Evolutionary conservation across 2,329 filamentous ascomycete genomes (phyloP).

Genomic region (Geoglossum cookeanum): DNA sequence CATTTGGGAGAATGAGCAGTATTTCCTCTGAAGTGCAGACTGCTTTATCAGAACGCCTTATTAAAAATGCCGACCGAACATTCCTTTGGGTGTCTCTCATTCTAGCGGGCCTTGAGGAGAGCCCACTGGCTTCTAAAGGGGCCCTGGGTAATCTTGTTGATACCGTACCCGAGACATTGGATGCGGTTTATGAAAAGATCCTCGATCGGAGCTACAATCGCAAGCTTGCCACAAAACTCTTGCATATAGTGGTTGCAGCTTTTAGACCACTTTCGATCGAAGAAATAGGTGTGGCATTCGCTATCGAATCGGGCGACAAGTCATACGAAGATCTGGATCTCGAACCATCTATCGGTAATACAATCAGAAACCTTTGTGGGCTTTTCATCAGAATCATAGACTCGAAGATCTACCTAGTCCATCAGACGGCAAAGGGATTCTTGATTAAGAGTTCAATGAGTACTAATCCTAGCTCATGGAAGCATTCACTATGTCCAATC

Average conservation of each 20-base stretch:
- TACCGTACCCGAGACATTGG: neutral
- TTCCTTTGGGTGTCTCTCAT: conserved; percentile 23
- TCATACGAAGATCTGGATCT: neutral
- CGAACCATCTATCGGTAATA: neutral
- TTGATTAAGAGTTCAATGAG: too few relatives aligned
- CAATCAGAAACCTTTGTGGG: too few relatives aligned
- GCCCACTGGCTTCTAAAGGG: conserved; percentile 16
- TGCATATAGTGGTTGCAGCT: conserved; percentile 20
- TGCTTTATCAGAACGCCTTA: neutral
- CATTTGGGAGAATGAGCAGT: neutral
- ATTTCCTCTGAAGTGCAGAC: neutral
- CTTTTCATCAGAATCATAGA: too few relatives aligned
- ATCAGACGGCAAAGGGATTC: too few relatives aligned
- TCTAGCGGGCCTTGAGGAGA: conserved; percentile 12
- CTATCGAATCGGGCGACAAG: conserved; percentile 1
- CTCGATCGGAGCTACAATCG: neutral
- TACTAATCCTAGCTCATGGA: neutral
- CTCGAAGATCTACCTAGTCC: too few relatives aligned
- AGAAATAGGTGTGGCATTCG: conserved; percentile 18
- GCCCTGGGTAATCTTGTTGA: conserved; percentile 12
- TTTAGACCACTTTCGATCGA: conserved; percentile 15
- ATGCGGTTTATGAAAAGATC: neutral
- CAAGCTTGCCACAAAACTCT: conserved; percentile 8
- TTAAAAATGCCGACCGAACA: conserved; percentile 13
- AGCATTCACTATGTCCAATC: conserved; percentile 5